Evolutionary conservation across 2,329 filamentous ascomycete genomes (phyloP), one percentile per base, ranked within the genome.

Genomic region (Thermoascus crustaceus): DNA sequence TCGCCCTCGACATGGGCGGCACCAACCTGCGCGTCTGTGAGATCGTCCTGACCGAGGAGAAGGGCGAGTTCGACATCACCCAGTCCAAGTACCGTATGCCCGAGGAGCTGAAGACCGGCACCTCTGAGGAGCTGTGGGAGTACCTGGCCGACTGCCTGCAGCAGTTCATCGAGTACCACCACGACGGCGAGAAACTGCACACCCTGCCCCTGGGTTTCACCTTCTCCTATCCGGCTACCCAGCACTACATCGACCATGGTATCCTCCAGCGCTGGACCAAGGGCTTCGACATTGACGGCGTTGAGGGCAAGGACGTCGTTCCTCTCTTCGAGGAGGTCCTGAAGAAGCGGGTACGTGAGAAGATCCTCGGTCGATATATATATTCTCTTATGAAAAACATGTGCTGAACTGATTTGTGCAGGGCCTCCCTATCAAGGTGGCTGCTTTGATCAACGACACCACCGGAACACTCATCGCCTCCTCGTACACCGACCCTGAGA

Each of bases 11-110:
- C 57, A 93, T 96, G 83, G 89, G 89, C 39, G 89, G 89, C 51
- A 96, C 89, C 54, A 96, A 96, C 63, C 68, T 95, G 43, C 83
- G 89, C 58, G 88, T 96, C 46, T 95, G 89, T 63, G 84, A 94
- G 63, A 89, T 96, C 54, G 85, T 80, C 40, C 67, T 96, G 54
- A 86, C 85, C 16, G 82, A 94, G 37, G 76, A 85, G 57, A 84
- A 86, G 67, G 88, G 85, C 35, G 83, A 89, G 61, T 94, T 91
- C 64, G 85, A 91, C 59, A 93, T 95, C 54, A 86, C 88, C 46
- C 89, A 96, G 68, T 91, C 85, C 54, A 94, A 95, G 67, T 95
- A 95, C 66, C 81, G 82, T 44, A 87, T 96, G 75, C 89, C 89
- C 1, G 83, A 93, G 55, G 85, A 94, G 63, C 74, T 96, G 49